Conservation (phyloP, 1,284 basidiomycete genomes). For the Ustilago loliicola region DNA sequence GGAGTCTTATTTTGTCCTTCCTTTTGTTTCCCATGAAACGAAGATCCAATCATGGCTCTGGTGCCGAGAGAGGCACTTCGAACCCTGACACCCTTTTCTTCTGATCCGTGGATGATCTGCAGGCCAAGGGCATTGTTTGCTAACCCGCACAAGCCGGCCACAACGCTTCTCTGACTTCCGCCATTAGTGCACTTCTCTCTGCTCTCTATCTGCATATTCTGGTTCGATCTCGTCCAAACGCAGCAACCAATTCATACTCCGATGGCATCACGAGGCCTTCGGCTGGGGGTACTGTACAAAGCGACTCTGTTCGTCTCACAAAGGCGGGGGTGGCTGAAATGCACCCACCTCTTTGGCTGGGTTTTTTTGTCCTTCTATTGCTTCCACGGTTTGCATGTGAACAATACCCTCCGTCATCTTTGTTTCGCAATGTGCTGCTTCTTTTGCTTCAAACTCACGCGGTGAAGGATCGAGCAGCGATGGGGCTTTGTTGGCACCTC, state of each 20-base stretch:
- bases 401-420: neutral
- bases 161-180: neutral
- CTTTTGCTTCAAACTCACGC: neutral
- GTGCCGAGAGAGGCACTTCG: no score
- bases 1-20: neutral
- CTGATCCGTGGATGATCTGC: neutral
- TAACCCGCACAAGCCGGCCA: neutral
- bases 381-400: neutral
- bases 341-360: neutral
- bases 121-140: neutral
- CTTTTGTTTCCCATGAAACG: neutral
- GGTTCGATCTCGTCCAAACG: neutral
- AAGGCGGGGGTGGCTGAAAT: neutral
- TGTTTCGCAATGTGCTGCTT: neutral
- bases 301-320: neutral
- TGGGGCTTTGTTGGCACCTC: slow-evolving; percentile 8
- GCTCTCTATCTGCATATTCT: neutral
- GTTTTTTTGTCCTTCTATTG: neutral
- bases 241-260: neutral
- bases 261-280: neutral
- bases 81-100: no score
- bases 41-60: neutral
- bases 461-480: neutral
- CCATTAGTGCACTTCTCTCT: neutral
- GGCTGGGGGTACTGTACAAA: slow-evolving; percentile 3